Evolutionary conservation across 306 rosid species (phyloP).

Genomic region (Dicorynia guianensis): DNA sequence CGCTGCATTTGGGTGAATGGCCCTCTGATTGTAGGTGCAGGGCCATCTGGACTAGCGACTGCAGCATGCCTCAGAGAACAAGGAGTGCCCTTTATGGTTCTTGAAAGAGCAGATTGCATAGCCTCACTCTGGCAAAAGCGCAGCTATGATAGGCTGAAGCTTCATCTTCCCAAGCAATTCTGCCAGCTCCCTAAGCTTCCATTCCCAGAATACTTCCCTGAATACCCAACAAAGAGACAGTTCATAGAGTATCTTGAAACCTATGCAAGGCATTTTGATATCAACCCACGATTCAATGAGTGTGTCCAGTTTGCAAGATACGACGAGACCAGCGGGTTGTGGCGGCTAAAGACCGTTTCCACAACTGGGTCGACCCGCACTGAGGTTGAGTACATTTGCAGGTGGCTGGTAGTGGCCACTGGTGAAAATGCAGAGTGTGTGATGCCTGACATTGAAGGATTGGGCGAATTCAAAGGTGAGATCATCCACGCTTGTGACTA

Average conservation of each 20-base stretch:
- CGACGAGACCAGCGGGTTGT: slow-evolving; percentile 71
- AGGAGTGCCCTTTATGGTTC: slow-evolving; percentile 81
- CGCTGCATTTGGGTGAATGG: slow-evolving; percentile 85
- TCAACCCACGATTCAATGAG: slow-evolving; percentile 81
- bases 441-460: slow-evolving; percentile 74
- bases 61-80: slow-evolving; percentile 88
- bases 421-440: slow-evolving; percentile 96
- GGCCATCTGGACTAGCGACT: slow-evolving; percentile 93
- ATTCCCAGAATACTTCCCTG: slow-evolving; percentile 79
- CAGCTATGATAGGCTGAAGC: slow-evolving; percentile 83
- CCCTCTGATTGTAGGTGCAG: slow-evolving; percentile 91
- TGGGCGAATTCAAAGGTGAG: slow-evolving; percentile 67
- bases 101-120: slow-evolving; percentile 82
- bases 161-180: slow-evolving; percentile 94
- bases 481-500: slow-evolving; percentile 76
- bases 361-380: slow-evolving; percentile 22
- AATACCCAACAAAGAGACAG: slow-evolving; percentile 80
- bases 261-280: slow-evolving; percentile 65
- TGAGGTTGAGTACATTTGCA: slow-evolving; percentile 78
- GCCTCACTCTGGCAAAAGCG: slow-evolving; percentile 96
- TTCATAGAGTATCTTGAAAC: slow-evolving; percentile 78
- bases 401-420: slow-evolving; percentile 91
- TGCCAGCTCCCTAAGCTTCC: slow-evolving; percentile 86
- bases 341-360: slow-evolving; percentile 73
- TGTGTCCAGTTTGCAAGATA: slow-evolving; percentile 70